Base-by-base conservation (phyloP, 805 yeast genomes). In the Candida ortonii region DNA sequence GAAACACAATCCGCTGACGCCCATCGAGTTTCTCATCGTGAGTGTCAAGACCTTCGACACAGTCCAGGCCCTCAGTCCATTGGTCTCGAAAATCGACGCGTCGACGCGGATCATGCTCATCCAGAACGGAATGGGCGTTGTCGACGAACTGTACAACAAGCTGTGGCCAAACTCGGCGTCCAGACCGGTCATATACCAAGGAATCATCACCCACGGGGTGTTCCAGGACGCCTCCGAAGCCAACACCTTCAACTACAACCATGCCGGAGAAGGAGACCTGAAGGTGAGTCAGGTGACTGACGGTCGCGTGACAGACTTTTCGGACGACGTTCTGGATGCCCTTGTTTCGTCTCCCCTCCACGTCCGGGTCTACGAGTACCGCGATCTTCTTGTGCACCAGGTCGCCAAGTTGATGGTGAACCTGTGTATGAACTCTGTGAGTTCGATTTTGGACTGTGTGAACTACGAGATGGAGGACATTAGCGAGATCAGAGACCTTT, bases 71-170 rank as follows among this genome's bases (percentile, higher is more conserved):
- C 40, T 89, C 12, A 52, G 49, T 21, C 81, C 82, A 3, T 65
- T 78, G 33, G 41, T 76, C 14, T 67, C 70, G 1, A 61, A 61
- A 35, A 67, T 90, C 18, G 57, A 61, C 18, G 52, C 62, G 2
- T 52, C 62, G 3, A 71, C 89, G 1, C 78, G 76, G 37, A 56
- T 88, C 3, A 44, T 89, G 28, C 56, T 89, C 15, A 48, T 89
- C n/a, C 97, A 86, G 36, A 86, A 93, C 56, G 98, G 88, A 1
- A 69, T 88, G 67, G 97, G 97, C 7, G 67, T 76, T 25, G 54
- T 71, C 6, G 84, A 72, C 9, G 67, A 69, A 37, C 47, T 86
- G 8, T 54, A 64, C n/a, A 53, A 59, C 2, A 52, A 61, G 15
- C 57, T 76, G 6, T 84, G 90, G 88, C 76, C 76, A 4, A 49